phyloP scores from a whole-genome alignment of 2,329 filamentous ascomycete genomes.

The Neospermospora avenae region DNA sequence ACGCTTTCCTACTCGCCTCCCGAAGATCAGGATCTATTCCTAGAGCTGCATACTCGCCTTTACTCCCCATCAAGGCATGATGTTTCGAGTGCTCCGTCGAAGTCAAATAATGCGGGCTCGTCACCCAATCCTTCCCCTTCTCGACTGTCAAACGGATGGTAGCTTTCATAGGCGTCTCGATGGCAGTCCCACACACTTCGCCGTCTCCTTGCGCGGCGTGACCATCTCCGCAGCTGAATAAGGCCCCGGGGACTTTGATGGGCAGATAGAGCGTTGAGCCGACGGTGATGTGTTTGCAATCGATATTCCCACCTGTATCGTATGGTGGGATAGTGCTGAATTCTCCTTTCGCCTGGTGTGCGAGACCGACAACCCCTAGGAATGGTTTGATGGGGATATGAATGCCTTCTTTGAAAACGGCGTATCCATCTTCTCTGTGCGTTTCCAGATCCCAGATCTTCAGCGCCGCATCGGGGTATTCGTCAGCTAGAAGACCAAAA shows the following conservation, averaged over 20 bases:
- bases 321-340: constrained; percentile 50
- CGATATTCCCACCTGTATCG: constrained; percentile 52
- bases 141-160: constrained; percentile 47
- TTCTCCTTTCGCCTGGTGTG: constrained; percentile 43
- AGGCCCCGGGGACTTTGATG: constrained; percentile 46
- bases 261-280: constrained; percentile 48
- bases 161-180: constrained; percentile 51
- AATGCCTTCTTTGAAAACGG: constrained; percentile 46
- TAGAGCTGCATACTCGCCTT: constrained; percentile 45
- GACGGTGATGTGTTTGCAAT: constrained; percentile 47
- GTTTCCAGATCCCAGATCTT: constrained; percentile 48
- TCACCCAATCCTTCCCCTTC: constrained; percentile 45
- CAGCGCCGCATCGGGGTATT: constrained; percentile 43
- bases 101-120: constrained; percentile 47
- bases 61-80: constrained; percentile 30
- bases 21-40: constrained; percentile 46
- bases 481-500: constrained; percentile 49
- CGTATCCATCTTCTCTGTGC: constrained; percentile 35
- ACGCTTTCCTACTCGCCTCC: constrained; percentile 47
- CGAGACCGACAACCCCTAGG: constrained; percentile 50
- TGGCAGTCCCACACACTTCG: constrained; percentile 54
- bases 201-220: constrained; percentile 54
- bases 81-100: constrained; percentile 1
- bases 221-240: constrained; percentile 53
- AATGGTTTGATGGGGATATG: constrained; percentile 49